phyloP scores from a whole-genome alignment of 495 filamentous ascomycete species.

The Daldinia vernicosa region DNA sequence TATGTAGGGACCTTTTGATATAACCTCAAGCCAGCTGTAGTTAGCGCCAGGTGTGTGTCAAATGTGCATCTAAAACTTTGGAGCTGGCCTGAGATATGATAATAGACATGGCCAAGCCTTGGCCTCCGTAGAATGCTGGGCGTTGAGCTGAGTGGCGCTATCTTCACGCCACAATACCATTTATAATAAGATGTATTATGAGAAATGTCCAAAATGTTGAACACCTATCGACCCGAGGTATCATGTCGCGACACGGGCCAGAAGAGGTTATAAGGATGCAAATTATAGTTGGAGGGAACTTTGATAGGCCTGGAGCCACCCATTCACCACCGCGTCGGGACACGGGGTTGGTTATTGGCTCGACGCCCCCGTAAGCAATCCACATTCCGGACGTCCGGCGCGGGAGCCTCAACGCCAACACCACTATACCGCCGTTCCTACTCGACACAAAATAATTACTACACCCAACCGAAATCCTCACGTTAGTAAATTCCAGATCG shows the following conservation, averaged over 20 bases:
- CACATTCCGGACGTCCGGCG: slow-evolving; percentile 32
- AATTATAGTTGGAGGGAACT: slow-evolving; percentile 1
- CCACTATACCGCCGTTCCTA: background rate
- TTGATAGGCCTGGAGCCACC: background rate
- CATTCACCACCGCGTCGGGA: slow-evolving; percentile 6
- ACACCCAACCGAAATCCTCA: background rate
- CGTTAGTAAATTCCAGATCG: background rate
- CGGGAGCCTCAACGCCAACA: slow-evolving; percentile 13
- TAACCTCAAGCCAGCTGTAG: background rate
- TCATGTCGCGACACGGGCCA: background rate
- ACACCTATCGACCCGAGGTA: background rate
- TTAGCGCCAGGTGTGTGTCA: background rate
- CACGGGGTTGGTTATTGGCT: background rate
- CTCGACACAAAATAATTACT: background rate
- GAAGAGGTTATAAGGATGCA: slow-evolving; percentile 21
- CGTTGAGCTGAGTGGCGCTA: background rate
- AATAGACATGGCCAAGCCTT: background rate
- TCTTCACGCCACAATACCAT: background rate
- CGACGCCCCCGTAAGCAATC: background rate
- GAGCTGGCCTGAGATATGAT: background rate
- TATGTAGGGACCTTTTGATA: background rate
- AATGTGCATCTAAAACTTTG: background rate
- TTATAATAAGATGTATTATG: background rate
- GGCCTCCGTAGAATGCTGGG: background rate
- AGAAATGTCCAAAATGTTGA: background rate